phyloP scores from a whole-genome alignment of 202 grass and related monocot genomes.

The Hordeum pubiflorum region DNA sequence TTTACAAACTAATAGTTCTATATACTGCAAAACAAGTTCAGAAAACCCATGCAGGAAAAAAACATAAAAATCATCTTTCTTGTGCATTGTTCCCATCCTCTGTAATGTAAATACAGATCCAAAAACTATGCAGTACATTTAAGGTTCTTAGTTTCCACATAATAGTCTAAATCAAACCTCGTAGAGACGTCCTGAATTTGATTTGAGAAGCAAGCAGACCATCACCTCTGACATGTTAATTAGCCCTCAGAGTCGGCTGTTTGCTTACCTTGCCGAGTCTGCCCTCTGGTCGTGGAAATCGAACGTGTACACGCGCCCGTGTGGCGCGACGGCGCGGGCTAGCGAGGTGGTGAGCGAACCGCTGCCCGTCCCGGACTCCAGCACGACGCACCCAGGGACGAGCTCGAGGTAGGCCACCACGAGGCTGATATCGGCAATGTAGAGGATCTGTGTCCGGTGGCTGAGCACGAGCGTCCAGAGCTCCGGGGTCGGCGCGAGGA shows the following conservation, averaged over 20 bases:
- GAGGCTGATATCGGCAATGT: conserved; percentile 82
- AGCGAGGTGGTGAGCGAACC: conserved; percentile 80
- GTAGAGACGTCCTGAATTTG: background rate
- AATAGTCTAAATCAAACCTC: background rate
- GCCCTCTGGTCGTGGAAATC: conserved; percentile 91
- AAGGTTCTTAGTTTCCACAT: background rate
- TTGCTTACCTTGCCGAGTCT: conserved; percentile 52
- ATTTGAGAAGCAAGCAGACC: background rate
- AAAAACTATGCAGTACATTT: background rate
- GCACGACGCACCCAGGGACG: conserved; percentile 59
- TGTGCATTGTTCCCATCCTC: background rate
- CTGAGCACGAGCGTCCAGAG: conserved; percentile 92
- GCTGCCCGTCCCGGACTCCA: conserved; percentile 81
- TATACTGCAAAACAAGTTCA: background rate
- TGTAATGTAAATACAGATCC: background rate
- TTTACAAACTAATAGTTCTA: background rate
- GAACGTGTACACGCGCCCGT: conserved; percentile 67
- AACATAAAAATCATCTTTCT: background rate
- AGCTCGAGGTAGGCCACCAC: conserved; percentile 83
- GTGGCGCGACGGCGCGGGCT: conserved; percentile 62
- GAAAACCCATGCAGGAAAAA: background rate
- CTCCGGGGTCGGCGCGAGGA: conserved; percentile 70
- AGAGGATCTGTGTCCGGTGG: conserved; percentile 88
- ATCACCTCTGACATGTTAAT: background rate
- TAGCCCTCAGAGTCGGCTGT: background rate